Base-by-base conservation (phyloP, 2,329 filamentous ascomycete species). In the Ophiosphaerella korrae region DNA sequence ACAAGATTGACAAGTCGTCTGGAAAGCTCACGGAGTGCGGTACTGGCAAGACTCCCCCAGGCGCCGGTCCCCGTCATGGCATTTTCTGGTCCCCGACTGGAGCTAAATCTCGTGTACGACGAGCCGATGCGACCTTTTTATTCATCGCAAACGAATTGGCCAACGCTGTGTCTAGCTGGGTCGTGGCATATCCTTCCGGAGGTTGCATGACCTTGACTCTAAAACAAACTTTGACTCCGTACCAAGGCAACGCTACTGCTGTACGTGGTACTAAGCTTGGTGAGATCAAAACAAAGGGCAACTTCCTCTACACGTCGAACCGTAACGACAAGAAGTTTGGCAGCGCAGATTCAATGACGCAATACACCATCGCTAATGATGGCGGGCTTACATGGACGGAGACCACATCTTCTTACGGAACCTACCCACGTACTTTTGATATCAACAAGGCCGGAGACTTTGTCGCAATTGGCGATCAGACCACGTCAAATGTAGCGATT, bases 11-110 rank as follows among this genome's bases (percentile, higher is more conserved):
- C 56, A 57, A 74, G 18, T 51, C 45, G 3, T 77, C 74, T 1
- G 80, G 82, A 7, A 62, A 66, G 35, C 74, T 84, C 14, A 77
- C 76, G 1, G 72, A 77, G 11, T 82, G 80, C 52, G 63, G 75
- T 5, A 65, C 77, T 1, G 77, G 74, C n/a, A 59, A 69, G 24
- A 71, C 78, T 0, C 71, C 67, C 2, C 62, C 77, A 0, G 82
- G 81, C 7, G 77, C 80, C 34, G 82, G 82, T 0, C 82, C 82
- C 0, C 77, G 82, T 26, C 82, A 84, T 63, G 80, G 75, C 11
- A 70, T 74, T 4, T 85, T 80, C 68, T 82, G 79, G 78, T 69
- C 70, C 12, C 65, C 70, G 33, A 23, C 58, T 3, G 48, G 40
- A 5, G 50, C 50, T 4, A 52, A 42, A 3, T 66, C 63, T 7